phyloP scores from a whole-genome alignment of 768 basidiomycete genomes.

The Boletellus emodensis region DNA sequence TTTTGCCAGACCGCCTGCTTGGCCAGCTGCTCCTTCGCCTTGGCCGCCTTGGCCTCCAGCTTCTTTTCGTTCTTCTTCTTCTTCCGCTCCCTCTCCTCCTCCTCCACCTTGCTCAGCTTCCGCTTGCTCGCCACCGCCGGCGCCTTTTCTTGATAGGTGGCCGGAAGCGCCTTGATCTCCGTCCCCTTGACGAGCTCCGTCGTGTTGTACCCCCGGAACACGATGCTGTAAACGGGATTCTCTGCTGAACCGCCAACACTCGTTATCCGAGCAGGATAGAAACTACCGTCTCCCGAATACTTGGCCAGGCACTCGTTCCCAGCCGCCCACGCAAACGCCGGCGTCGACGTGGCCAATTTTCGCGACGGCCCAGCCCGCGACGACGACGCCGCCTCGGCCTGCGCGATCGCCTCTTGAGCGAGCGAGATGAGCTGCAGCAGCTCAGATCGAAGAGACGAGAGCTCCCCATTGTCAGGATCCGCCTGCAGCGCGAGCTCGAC shows the following conservation, averaged over 20 bases:
- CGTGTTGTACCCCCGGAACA: constrained; percentile 89
- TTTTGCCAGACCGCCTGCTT: constrained; percentile 92
- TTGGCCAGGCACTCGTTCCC: constrained; percentile 86
- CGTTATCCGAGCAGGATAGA: constrained; percentile 88
- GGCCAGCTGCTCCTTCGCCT: constrained; percentile 80
- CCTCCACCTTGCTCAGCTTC: constrained; percentile 74
- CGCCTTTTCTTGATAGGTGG: constrained; percentile 47
- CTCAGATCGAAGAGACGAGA: constrained; percentile 69
- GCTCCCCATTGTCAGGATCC: constrained; percentile 73
- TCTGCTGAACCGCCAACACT: constrained; percentile 78
- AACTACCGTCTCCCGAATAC: constrained; percentile 78
- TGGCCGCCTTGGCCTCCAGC: constrained; percentile 73
- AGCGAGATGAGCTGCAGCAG: constrained; percentile 81
- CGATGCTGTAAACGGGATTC: constrained; percentile 81
- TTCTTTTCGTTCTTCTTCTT: constrained; percentile 97
- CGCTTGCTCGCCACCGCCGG: constrained; percentile 55
- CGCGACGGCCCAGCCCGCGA: constrained; percentile 54
- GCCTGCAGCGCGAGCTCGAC: constrained; percentile 74
- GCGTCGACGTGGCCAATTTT: constrained; percentile 48
- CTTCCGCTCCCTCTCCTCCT: constrained; percentile 84
- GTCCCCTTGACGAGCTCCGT: constrained; percentile 77
- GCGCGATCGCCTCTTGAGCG: constrained; percentile 66
- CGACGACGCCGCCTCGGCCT: constrained; percentile 61
- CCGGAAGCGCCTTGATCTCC: constrained; percentile 67
- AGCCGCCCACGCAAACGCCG: constrained; percentile 62